phyloP scores from a whole-genome alignment of 768 basidiomycete genomes.

The Pleurotus tuoliensis region DNA sequence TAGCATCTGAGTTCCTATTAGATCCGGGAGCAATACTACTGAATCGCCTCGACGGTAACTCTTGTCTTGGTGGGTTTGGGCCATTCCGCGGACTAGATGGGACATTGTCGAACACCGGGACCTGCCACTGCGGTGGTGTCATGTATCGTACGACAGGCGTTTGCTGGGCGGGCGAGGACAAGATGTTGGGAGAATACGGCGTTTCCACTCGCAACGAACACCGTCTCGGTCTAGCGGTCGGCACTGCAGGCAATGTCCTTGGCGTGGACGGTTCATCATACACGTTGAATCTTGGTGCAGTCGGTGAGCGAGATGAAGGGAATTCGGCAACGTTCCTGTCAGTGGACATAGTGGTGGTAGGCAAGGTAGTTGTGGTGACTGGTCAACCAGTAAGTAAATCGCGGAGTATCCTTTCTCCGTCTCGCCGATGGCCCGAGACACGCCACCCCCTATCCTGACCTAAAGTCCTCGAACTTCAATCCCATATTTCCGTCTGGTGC shows the following conservation, averaged over 20 bases:
- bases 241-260: not conserved
- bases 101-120: slow-evolving; percentile 21
- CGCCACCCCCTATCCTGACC: not conserved
- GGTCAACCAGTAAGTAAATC: slow-evolving; percentile 4
- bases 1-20: slow-evolving; percentile 31
- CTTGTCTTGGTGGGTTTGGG: slow-evolving; percentile 9
- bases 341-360: not conserved
- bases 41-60: slow-evolving; percentile 23
- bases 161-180: slow-evolving; percentile 9
- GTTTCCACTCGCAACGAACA: not conserved
- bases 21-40: slow-evolving; percentile 14
- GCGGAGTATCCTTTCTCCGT: not conserved
- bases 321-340: not conserved
- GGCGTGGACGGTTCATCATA: slow-evolving; percentile 6
- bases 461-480: slow-evolving; percentile 39
- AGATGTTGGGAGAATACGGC: slow-evolving; percentile 2
- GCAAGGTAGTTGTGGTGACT: not conserved
- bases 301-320: not conserved
- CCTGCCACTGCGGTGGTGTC: slow-evolving; percentile 22
- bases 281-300: not conserved
- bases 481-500: slow-evolving; percentile 50
- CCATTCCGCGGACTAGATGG: not conserved
- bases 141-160: slow-evolving; percentile 11
- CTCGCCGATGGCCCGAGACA: not conserved
- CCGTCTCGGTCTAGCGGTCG: not conserved